Evolutionary conservation across 2,329 filamentous ascomycete species (phyloP), one percentile per base, ranked within the genome.

Genomic region (Ascochyta pisi): DNA sequence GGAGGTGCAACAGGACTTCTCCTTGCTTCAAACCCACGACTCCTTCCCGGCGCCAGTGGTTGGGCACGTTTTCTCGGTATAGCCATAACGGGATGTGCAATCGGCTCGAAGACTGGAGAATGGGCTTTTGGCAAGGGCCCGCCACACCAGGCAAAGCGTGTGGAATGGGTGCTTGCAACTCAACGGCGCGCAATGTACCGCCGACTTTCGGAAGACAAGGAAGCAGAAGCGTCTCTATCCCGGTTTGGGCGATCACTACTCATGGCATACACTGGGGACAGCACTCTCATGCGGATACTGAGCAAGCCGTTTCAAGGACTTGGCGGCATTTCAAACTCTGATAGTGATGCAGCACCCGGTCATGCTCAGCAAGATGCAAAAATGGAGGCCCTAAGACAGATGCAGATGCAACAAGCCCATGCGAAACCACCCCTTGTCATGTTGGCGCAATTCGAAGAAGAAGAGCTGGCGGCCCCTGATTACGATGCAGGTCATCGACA

Each of bases 391-490:
- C 16, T 39, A 31, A 37, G 38, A 13, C 42, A 47, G 34, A 37
- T 29, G 15, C 46, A 50, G 40, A 39, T 40, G 5, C 41, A 57
- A 33, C 19, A 59, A 35, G 58, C 53, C 8, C 45, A 45, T n/a
- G 40, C 43, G 26, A 52, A 58, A 31, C 50, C 58, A 10, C 48
- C 42, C 10, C n/a, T 61, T n/a, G 24, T 44, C 6, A 42, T 67
- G n/a, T 33, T 58, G 16, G 27, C 58, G 10, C 50, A 60, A 6
- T 64, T 66, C 24, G 54, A 58, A 3, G 47, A 57, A 42, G 49
- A 39, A n/a, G 64, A 62, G 39, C 49, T 67, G 26, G 45, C 47
- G 7, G 64, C 57, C 10, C 65, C 60, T 15, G 65, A 67, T 29
- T 42, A 65, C 6, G 60, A 58, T 7, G 19, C 50, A 5, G 60